Evolutionary conservation across 2,329 filamentous ascomycete species (phyloP).

Genomic region (Neofusicoccum sp.): DNA sequence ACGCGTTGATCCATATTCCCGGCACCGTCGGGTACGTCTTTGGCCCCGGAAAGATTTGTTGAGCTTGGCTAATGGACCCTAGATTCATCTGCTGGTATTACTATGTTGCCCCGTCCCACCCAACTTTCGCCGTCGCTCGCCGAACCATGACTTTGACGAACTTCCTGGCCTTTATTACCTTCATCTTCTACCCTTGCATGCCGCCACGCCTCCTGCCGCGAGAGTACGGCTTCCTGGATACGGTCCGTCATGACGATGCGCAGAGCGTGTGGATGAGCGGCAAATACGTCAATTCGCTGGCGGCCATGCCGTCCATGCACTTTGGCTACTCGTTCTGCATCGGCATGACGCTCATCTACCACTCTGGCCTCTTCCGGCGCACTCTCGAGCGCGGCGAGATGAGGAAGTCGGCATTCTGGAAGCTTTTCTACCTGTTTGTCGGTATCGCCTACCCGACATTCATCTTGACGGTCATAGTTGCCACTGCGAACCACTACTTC

Average conservation of each 20-base stretch:
- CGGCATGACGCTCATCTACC: slow-evolving; percentile 53
- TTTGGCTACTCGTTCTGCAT: slow-evolving; percentile 57
- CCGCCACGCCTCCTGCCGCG: slow-evolving; percentile 48
- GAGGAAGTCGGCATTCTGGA: slow-evolving; percentile 42
- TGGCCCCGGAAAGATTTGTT: no score
- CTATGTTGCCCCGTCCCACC: slow-evolving; percentile 54
- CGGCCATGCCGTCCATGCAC: slow-evolving; percentile 52
- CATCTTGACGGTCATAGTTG: slow-evolving; percentile 58
- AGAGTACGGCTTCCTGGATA: slow-evolving; percentile 48
- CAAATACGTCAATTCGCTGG: slow-evolving; percentile 47
- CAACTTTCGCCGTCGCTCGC: slow-evolving; percentile 44
- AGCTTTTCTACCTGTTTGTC: slow-evolving; percentile 45
- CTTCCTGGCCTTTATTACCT: slow-evolving; percentile 53
- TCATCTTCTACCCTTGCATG: slow-evolving; percentile 55
- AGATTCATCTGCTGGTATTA: slow-evolving; percentile 66
- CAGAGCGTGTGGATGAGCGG: slow-evolving; percentile 48
- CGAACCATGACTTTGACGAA: slow-evolving; percentile 53
- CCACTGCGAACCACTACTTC: slow-evolving; percentile 63
- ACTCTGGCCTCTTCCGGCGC: slow-evolving; percentile 49
- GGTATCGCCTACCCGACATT: slow-evolving; percentile 54
- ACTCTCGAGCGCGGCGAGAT: slow-evolving; percentile 42
- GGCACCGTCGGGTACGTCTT: slow-evolving; percentile 61
- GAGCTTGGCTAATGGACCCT: slow-evolving; percentile 19
- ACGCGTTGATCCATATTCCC: slow-evolving; percentile 61
- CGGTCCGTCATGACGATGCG: slow-evolving; percentile 47